Base-by-base conservation (phyloP, 2,329 filamentous ascomycete genomes). In the Drechmeria coniospora region DNA sequence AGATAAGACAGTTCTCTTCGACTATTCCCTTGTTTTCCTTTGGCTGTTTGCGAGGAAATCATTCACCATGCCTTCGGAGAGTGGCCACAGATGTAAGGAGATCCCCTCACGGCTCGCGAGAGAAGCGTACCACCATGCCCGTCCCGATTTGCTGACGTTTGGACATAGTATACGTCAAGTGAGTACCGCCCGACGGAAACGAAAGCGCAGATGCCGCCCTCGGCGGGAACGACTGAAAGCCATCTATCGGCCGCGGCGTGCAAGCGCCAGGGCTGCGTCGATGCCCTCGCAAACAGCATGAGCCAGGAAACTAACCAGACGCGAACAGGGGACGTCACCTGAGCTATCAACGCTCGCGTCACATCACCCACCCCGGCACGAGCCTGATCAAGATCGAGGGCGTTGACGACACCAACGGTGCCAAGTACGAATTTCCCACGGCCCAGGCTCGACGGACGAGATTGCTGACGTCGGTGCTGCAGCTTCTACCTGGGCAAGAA, bases 331-430 rank as follows among this genome's bases (percentile, higher is more conserved):
- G 84, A 71, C 86, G 84, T 66, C 87, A 95, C 77, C 69, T 95
- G 67, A 87, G 79, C 68, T 94, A 93, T 74, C 79, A 92, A 74
- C 81, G 87, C 64, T 79, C 79, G 60, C 87, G 92, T 72, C 80
- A 82, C 66, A 79, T 72, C 65, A 84, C 77, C 57, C 84, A 80
- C 71, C 79, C 87, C 50, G 77, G 78, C 65, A 92, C 81, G 51
- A 81, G 81, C 59, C 72, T 95, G 65, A 79, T 98, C 68, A 90
- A 94, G 77, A 92, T 98, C 54, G 87, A 98, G 74, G 87, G 87
- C 61, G 90, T 95, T 51, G 84, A 92, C 53, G 74, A 81, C 70
- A 74, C 79, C 53, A 69, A 81, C 52, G 82, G 78, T 57, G 87
- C 90, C 63, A 81, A 77, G 75, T 86, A 78, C 45, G 73, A 68